Evolutionary conservation across 2,329 filamentous ascomycete genomes (phyloP), one percentile per base, ranked within the genome.

Genomic region (Juglanconis juglandina): DNA sequence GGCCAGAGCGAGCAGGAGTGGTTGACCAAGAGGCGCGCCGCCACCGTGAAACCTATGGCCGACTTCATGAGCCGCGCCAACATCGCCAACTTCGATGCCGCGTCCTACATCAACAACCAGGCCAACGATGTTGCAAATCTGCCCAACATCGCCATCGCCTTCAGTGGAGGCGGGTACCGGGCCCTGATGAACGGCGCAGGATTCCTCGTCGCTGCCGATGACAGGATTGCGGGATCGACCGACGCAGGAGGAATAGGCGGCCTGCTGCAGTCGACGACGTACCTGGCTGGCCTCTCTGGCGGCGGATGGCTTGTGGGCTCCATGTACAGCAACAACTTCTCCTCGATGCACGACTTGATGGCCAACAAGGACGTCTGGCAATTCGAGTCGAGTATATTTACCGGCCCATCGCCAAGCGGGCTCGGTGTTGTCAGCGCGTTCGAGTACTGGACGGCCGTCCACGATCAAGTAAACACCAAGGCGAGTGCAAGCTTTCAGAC

Each of bases 271-370:
- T 82, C 89, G 3, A 76, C 90, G 0, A 96, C 91, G 0, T 96
- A 96, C 70, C 72, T 96, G 11, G 81, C 91, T 2, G 92, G 91
- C 8, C 79, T 96, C 3, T 94, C 90, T 7, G 92, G 92, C 35
- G 92, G 92, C 57, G 86, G 87, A 55, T 96, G 92, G 92, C 79
- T 96, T 17, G 83, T 96, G 4, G 90, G 91, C n/a, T 91, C 88
- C 58, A 77, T 96, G 9, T 93, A 86, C 69, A 78, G 86, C 67
- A 96, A 96, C 79, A 96, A 96, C 76, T 96, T 92, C 71, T 89
- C 87, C 9, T 86, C 87, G 0, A 82, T 93, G 3, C 74, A 82
- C 51, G 72, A 74, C 63, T 80, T 91, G 53, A 74, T 84, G 54
- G 73, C 79, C 41, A 76, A 81, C 59, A 65, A 66, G 35, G 65